Evolutionary conservation across 192 early-diverging fungal genomes (phyloP), one percentile per base, ranked within the genome.

Genomic region (Coemansia sp.): DNA sequence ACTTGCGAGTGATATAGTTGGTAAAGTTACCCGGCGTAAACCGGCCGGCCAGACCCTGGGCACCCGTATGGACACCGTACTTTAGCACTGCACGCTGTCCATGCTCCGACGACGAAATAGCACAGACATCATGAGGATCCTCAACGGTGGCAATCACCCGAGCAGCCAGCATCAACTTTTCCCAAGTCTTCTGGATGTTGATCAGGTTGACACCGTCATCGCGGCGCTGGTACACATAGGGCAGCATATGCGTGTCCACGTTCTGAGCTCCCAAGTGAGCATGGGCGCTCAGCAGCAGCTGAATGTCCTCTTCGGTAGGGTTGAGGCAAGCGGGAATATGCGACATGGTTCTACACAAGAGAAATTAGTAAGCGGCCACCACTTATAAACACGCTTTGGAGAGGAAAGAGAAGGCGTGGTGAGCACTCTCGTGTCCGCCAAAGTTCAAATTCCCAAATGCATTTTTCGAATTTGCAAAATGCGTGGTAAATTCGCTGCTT

Each of bases 21-120:
- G 97, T 99, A 85, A 99, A 98, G 84, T 94, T 98, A 88, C 97
- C 97, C 61, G 97, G 97, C 68, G 97, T 99, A 91, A 99, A 99
- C 80, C 96, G 91, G 80, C 97, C 97, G 50, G 94, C 96, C 61
- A 99, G 94, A 71, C 96, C 94, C 83, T 97, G 92, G 61, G 94
- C 92, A 65, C 94, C 94, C 70, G 94, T 99, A 90, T 97, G 90
- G 64, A 88, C 88, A 55, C 94, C 97, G 81, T 88, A 99, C 90
- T 99, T 99, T 56, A 96, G 86, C 61, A 91, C 93, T 55, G 94
- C 97, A 83, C 97, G 92, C 86, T 98, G 97, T 66, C 96, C 97
- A 75, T 89, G 96, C 59, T 91, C 83, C 78, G 93, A 92, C 74
- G 94, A 88, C 73, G 96, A 94, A 80, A 99, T 93, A 60, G 97